phyloP scores from a whole-genome alignment of 2,329 filamentous ascomycete species.

The Arthrocladium fulminans region DNA sequence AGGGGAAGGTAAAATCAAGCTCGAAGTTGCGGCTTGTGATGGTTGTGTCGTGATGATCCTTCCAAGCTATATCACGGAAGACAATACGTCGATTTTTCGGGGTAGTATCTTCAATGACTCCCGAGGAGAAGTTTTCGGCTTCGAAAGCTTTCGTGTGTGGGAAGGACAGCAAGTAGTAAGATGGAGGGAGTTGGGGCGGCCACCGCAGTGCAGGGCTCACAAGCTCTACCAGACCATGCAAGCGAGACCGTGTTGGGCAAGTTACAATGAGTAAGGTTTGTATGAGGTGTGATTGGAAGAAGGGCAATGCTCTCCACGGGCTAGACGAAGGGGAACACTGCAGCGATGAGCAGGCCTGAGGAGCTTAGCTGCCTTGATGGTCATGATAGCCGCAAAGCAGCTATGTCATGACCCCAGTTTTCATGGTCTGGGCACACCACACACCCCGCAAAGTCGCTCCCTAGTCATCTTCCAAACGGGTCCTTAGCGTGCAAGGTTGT shows the following conservation, averaged over 20 bases:
- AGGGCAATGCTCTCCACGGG: neutral
- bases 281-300: neutral
- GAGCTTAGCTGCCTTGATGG: no score
- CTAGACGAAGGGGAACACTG: neutral
- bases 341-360: neutral
- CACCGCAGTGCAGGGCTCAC: neutral
- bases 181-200: neutral
- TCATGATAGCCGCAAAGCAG: no score
- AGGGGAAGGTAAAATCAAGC: neutral
- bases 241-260: slow-evolving; percentile 1
- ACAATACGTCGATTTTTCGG: neutral
- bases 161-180: slow-evolving; percentile 3
- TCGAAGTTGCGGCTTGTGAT: neutral
- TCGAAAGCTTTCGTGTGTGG: slow-evolving; percentile 5
- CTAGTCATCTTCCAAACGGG: no score
- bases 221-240: neutral
- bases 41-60: no score
- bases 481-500: neutral
- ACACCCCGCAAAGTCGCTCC: slow-evolving; percentile 3
- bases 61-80: neutral
- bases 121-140: neutral
- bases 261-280: slow-evolving; percentile 3
- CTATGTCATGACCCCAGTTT: neutral
- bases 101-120: neutral
- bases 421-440: neutral